Evolutionary conservation across 164 flowering plant species (phyloP).

Genomic region (Liriodendron chinense): DNA sequence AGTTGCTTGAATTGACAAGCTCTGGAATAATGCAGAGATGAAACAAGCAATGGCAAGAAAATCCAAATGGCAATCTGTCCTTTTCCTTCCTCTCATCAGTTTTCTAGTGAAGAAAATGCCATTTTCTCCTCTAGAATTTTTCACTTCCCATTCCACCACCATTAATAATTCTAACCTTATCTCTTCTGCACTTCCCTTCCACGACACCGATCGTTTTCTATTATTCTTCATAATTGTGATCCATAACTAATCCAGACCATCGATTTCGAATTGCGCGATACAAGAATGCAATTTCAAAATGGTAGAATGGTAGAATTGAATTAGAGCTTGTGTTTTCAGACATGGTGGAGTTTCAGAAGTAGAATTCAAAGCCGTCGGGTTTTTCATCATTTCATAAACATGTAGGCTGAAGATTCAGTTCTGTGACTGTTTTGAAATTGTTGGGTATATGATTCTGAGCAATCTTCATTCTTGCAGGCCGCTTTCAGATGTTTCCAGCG

Average conservation of each 20-base stretch:
- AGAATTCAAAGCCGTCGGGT: background rate
- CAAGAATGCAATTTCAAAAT: background rate
- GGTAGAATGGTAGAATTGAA: background rate
- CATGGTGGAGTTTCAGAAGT: constrained; percentile 14
- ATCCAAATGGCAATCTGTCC: background rate
- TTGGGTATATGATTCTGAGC: background rate
- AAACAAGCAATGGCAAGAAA: background rate
- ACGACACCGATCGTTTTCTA: background rate
- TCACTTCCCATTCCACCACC: background rate
- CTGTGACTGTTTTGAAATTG: background rate
- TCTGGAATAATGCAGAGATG: background rate
- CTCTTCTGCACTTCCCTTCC: background rate
- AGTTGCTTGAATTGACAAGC: constrained; percentile 5
- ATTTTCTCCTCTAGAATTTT: background rate
- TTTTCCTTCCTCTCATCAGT: background rate
- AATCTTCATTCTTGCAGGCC: constrained; percentile 66
- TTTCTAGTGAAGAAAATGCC: background rate
- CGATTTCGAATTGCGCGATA: background rate
- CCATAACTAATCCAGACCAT: background rate
- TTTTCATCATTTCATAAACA: constrained; percentile 5
- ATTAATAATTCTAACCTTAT: background rate
- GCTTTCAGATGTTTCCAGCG: constrained; percentile 93
- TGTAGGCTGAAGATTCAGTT: constrained; percentile 19
- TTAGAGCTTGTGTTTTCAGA: background rate
- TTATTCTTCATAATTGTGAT: background rate